A percentile compares a stretch with the other conserved stretches of the same genome.
Conservation (phyloP, 257 asterid genomes). For the Solanum peruvianum region DNA sequence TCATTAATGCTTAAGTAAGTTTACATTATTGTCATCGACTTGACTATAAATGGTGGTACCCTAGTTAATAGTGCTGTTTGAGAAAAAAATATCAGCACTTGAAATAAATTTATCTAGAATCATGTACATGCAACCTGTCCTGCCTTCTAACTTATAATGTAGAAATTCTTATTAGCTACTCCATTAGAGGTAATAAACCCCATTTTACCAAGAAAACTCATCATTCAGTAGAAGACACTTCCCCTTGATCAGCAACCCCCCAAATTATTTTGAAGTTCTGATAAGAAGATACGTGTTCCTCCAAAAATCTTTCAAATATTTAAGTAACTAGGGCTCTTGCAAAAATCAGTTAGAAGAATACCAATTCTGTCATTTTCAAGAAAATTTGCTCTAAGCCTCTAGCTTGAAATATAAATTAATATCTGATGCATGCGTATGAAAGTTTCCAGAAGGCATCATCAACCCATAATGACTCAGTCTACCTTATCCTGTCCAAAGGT, state of each 20-base stretch:
- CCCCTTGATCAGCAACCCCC: background rate
- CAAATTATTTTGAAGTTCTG: background rate
- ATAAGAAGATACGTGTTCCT: background rate
- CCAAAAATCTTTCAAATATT: background rate
- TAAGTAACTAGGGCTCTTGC: background rate
- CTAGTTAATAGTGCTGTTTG: background rate
- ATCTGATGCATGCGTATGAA: background rate
- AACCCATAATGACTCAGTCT: background rate
- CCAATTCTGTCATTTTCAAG: background rate
- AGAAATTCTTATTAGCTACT: background rate
- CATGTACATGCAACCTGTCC: background rate
- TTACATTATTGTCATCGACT: background rate
- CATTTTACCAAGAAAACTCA: background rate
- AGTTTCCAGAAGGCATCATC: background rate
- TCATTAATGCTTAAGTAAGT: background rate
- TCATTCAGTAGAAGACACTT: background rate
- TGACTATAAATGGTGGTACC: background rate
- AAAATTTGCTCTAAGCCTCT: background rate
- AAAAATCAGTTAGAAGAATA: background rate
- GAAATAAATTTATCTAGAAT: background rate
- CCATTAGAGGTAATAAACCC: background rate
- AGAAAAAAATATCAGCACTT: background rate
- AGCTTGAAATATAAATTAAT: background rate
- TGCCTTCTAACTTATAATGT: background rate
- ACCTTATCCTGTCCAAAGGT: slow-evolving; percentile 76